A percentile compares a stretch with the other conserved stretches of the same genome.
Evolutionary conservation across 768 basidiomycete species (phyloP).

Genomic region (Pulveroboletus sp.): DNA sequence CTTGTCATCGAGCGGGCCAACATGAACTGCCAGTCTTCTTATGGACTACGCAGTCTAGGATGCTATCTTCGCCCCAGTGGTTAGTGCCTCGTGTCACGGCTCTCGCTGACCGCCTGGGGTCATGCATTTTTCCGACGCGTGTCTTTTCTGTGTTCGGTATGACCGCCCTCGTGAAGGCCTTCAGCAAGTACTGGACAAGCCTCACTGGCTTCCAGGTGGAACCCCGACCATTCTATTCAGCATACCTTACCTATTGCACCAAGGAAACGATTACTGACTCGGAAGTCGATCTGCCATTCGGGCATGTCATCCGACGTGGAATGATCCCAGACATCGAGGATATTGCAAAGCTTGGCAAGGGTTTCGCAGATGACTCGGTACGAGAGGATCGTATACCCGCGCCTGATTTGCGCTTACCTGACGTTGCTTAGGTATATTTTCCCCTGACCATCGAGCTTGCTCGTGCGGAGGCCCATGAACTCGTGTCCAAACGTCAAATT

Average conservation of each 20-base stretch:
- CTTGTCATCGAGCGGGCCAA: conserved; percentile 41
- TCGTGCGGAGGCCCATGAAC: conserved; percentile 40
- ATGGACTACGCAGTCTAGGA: conserved; percentile 35
- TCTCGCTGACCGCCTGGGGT: conserved; percentile 35
- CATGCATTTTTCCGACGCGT: conserved; percentile 38
- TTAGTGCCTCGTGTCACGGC: conserved; percentile 33
- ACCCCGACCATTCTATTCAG: conserved; percentile 46
- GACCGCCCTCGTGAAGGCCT: conserved; percentile 37
- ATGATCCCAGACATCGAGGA: conserved; percentile 33
- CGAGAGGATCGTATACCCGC: conserved; percentile 15
- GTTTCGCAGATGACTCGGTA: conserved; percentile 51
- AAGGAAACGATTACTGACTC: conserved; percentile 32
- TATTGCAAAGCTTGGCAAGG: conserved; percentile 44
- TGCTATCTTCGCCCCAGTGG: conserved; percentile 24
- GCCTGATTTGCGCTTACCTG: conserved; percentile 1
- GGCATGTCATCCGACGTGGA: conserved; percentile 38
- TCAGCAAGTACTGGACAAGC: conserved; percentile 41
- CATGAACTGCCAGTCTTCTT: conserved; percentile 52
- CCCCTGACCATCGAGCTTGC: conserved; percentile 37
- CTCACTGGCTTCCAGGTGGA: conserved; percentile 36
- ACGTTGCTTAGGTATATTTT: conserved; percentile 39
- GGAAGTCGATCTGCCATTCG: conserved; percentile 25
- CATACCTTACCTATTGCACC: conserved; percentile 44
- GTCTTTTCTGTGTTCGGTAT: conserved; percentile 51
- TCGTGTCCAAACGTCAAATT: conserved; percentile 45